A percentile compares a stretch with the other conserved stretches of the same genome.
phyloP scores from a whole-genome alignment of 805 yeast genomes.

The Limtongia smithiae region DNA sequence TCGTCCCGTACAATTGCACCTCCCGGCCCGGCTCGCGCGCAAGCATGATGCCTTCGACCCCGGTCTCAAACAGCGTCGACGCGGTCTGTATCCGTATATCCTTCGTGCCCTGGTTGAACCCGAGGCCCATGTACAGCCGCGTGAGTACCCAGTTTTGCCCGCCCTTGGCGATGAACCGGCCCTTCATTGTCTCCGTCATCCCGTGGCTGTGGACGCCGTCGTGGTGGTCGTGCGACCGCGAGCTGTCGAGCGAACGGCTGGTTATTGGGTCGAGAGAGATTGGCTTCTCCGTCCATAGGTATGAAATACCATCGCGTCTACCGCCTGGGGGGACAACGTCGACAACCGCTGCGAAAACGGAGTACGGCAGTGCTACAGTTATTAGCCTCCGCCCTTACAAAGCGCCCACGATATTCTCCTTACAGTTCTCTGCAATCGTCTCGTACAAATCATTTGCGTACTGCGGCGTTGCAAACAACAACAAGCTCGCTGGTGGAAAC shows the following conservation, averaged over 20 bases:
- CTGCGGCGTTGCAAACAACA: constrained; percentile 39
- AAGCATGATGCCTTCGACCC: constrained; percentile 17
- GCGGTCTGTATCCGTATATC: constrained; percentile 19
- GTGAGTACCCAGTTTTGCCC: constrained; percentile 22
- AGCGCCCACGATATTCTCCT: neutral
- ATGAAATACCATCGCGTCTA: constrained; percentile 25
- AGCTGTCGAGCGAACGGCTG: neutral
- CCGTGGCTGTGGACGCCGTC: constrained; percentile 1
- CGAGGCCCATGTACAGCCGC: constrained; percentile 5
- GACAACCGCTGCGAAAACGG: constrained; percentile 20
- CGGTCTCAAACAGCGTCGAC: constrained; percentile 25
- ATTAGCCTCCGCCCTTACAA: no score
- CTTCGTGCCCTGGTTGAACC: constrained; percentile 4
- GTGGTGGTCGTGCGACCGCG: neutral
- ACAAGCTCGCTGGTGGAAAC: constrained; percentile 22
- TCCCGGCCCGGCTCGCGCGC: constrained; percentile 8
- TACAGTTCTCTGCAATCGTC: constrained; percentile 14
- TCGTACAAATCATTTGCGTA: constrained; percentile 34
- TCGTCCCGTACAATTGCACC: constrained; percentile 9
- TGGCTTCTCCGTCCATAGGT: constrained; percentile 21
- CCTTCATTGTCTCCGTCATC: constrained; percentile 4
- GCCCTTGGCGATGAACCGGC: constrained; percentile 22
- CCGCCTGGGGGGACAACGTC: constrained; percentile 27
- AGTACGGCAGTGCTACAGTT: constrained; percentile 13
- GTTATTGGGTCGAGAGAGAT: constrained; percentile 4